Evolutionary conservation across 2,329 filamentous ascomycete genomes (phyloP).

Genomic region (Colletotrichum aenigma): DNA sequence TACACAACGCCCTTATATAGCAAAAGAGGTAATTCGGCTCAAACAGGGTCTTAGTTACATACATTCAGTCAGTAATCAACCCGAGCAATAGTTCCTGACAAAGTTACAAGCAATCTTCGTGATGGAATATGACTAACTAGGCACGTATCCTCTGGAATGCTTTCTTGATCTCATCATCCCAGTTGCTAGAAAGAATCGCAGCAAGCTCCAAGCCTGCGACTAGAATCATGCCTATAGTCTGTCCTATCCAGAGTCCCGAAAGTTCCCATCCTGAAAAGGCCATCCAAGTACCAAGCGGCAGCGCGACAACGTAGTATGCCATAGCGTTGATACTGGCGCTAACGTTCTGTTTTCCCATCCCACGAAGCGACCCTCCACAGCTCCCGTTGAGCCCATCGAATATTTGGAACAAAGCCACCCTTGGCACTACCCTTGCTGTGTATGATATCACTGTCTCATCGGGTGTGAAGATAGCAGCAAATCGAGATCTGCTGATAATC

Average conservation of each 20-base stretch:
- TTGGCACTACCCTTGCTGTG: not conserved
- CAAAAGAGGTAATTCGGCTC: no score
- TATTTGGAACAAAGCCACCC: not conserved
- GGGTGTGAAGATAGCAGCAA: not conserved
- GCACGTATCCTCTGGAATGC: no score
- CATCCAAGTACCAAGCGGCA: not conserved
- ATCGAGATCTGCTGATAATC: no score
- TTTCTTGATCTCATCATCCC: no score
- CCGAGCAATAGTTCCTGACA: no score
- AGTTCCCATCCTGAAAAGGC: not conserved
- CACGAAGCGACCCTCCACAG: not conserved
- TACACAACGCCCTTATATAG: no score
- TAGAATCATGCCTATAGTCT: not conserved
- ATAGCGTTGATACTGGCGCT: not conserved
- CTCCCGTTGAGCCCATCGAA: not conserved
- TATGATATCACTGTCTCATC: not conserved
- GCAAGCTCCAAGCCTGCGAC: not conserved
- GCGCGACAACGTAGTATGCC: not conserved
- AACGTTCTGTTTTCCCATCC: not conserved
- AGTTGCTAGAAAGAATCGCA: no score
- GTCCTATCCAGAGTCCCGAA: not conserved
- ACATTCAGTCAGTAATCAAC: no score
- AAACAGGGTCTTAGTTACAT: no score
- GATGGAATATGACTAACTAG: no score
- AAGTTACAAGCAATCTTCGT: no score